Evolutionary conservation across 2,329 filamentous ascomycete species (phyloP), one percentile per base, ranked within the genome.

Genomic region (Colletotrichum destructivum): DNA sequence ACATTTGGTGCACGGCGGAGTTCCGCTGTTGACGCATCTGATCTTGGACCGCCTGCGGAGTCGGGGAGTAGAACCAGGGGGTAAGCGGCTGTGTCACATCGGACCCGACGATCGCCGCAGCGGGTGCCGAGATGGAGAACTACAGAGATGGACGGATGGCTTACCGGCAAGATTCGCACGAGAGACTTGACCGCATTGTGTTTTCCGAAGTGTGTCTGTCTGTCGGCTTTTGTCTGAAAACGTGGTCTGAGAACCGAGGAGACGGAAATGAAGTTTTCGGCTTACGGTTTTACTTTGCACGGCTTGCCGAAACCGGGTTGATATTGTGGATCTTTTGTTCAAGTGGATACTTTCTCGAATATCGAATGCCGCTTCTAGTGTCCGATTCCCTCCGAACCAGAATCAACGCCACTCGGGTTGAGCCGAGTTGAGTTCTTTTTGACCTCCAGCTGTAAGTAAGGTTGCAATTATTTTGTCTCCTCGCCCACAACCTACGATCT

Each of bases 121-220:
- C 21, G 2, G 18, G 26, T 26, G 26, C 62, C 46, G 52, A 42
- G 40, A n/a, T 18, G 12, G 15, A 61, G 26, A 31, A 31, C 26
- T 31, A 31, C 26, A 1, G 26, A 31, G 26, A 31, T 31, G 26
- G 26, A 31, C 6, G 26, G 49, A 18, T 9, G 35, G 74, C 77
- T 73, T 72, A 80, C 80, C 80, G 75, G 63, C 80, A 82, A 44
- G 74, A 73, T 44, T 81, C 79, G 72, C 80, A 82, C 2, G 79
- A 82, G 23, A 82, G 47, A 69, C 80, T 82, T 26, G 80, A 80
- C 0, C 80, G 73, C 80, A 82, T 81, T 35, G 16, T 31, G 26
- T 31, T 31, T 26, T 31, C 26, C 26, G 26, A 31, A 6, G 26
- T 31, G 26, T 26, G 26, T 26, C 38, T 57, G 26, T 16, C 66